Percentiles rank a stretch among this genome's conserved stretches.
Conservation (phyloP, 2,329 filamentous ascomycete genomes). For the Cadophora sp. region DNA sequence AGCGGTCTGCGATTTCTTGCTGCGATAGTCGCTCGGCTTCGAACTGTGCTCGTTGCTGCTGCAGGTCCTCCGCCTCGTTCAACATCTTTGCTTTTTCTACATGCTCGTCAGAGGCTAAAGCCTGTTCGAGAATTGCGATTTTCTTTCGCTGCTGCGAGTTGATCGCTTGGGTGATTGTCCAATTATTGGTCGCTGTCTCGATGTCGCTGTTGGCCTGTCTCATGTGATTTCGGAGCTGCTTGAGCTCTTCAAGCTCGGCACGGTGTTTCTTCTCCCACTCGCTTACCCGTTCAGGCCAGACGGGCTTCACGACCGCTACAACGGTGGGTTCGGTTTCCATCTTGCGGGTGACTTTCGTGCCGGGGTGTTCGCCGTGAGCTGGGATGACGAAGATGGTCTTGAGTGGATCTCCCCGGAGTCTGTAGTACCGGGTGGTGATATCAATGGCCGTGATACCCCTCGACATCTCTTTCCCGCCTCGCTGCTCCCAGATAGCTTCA, state of each 20-base stretch:
- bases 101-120: not conserved
- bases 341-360: conserved; percentile 51
- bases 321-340: conserved; percentile 54
- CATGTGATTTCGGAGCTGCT: conserved; percentile 17
- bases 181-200: conserved; percentile 9
- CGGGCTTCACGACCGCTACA: conserved; percentile 42
- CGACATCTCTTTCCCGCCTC: conserved; percentile 33
- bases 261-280: conserved; percentile 40
- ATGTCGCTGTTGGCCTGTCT: not conserved
- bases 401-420: conserved; percentile 51
- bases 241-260: conserved; percentile 32
- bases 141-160: not conserved
- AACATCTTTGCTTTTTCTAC: not conserved
- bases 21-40: conserved; percentile 2
- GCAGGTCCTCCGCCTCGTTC: not conserved
- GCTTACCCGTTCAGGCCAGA: conserved; percentile 40
- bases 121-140: conserved; percentile 1
- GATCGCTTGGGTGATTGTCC: not conserved
- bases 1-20: not conserved
- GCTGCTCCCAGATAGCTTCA: conserved; percentile 42
- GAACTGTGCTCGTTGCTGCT: not conserved
- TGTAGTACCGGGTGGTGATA: conserved; percentile 59
- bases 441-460: conserved; percentile 57
- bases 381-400: conserved; percentile 61
- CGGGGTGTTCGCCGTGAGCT: conserved; percentile 55